Percentiles rank a stretch among this genome's conserved stretches.
Conservation (phyloP, 2,329 filamentous ascomycete species). For the Xylariaceae sp. region DNA sequence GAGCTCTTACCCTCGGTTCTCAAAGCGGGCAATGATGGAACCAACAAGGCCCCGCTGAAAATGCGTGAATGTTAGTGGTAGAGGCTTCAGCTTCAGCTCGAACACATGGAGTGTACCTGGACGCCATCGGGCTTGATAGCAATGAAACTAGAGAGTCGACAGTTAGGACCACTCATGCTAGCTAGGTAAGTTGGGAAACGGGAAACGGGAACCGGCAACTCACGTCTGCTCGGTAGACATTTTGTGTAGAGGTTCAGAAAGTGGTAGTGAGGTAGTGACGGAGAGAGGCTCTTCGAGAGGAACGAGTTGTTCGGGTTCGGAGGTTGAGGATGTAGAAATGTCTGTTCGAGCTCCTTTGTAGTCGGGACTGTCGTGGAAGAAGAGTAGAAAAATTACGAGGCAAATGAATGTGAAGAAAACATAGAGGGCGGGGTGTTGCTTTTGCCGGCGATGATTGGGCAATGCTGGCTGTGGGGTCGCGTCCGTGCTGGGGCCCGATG, state of each 20-base stretch:
- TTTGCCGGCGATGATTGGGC: conserved; percentile 20
- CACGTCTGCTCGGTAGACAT: conserved; percentile 33
- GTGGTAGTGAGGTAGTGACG: conserved; percentile 5
- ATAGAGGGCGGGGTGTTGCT: conserved; percentile 30
- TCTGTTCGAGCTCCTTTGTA: conserved; percentile 23
- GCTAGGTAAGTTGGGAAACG: neutral
- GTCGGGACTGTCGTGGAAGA: conserved; percentile 26
- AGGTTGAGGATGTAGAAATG: conserved; percentile 17
- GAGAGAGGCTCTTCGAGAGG: conserved; percentile 10
- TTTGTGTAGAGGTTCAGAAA: conserved; percentile 24
- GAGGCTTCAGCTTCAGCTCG: neutral
- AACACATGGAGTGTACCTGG: conserved; percentile 59
- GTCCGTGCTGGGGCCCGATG: conserved; percentile 8
- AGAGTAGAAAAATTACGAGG: conserved; percentile 29
- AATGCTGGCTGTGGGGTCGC: conserved; percentile 7
- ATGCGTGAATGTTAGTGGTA: conserved; percentile 18
- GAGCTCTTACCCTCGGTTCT: conserved; percentile 74
- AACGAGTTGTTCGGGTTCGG: conserved; percentile 13
- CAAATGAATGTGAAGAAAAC: conserved; percentile 30
- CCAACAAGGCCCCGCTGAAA: conserved; percentile 89
- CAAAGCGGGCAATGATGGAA: conserved; percentile 96
- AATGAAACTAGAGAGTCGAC: conserved; percentile 71
- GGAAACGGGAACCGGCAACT: conserved; percentile 9
- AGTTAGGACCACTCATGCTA: conserved; percentile 5
- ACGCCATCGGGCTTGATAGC: conserved; percentile 99